These are phyloP conservation scores for Calocybe cyanea DNA, from an alignment of 768 basidiomycete species.

Conservation along the genomic window DNA sequence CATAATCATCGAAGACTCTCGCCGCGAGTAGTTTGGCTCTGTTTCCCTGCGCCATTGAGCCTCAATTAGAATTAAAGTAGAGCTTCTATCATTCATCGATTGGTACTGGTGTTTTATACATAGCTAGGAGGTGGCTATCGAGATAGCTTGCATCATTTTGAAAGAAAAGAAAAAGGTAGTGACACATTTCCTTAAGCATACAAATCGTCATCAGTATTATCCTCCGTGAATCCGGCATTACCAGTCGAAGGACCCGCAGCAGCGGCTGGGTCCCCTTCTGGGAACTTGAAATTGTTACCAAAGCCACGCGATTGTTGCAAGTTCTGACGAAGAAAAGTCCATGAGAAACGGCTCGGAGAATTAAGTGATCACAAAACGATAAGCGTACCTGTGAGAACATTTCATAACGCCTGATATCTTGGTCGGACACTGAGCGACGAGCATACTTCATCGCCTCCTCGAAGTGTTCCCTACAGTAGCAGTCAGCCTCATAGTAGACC, in stretches of 20 bases:
- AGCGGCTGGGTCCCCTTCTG: constrained; percentile 55
- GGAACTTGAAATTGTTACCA: constrained; percentile 98
- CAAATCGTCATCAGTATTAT: constrained; percentile 85
- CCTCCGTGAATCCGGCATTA: constrained; percentile 81
- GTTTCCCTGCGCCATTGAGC: constrained; percentile 1
- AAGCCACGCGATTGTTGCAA: constrained; percentile 89
- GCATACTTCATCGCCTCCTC: constrained; percentile 99
- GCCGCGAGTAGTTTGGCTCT: constrained; percentile 3
- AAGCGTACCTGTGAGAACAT: constrained; percentile 83
- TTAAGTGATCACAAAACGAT: constrained; percentile 7
- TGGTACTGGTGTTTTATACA: no score
- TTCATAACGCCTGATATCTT: constrained; percentile 96
- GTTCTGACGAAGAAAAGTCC: constrained; percentile 47
- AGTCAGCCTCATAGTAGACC: neutral
- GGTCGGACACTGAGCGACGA: constrained; percentile 93
- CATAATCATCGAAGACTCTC: neutral
- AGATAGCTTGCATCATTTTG: neutral
- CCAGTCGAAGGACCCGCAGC: constrained; percentile 41
- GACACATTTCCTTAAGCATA: constrained; percentile 64
- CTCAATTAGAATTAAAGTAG: neutral
- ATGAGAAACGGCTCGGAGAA: constrained; percentile 6
- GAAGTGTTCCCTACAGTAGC: constrained; percentile 73
- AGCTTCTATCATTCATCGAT: no score
- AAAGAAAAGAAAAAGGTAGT: constrained; percentile 6
- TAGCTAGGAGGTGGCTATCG: no score